A percentile compares a stretch with the other conserved stretches of the same genome.
Conservation (phyloP, 371 early-diverging fungal species). For the Dipsacomyces acuminosporus region DNA sequence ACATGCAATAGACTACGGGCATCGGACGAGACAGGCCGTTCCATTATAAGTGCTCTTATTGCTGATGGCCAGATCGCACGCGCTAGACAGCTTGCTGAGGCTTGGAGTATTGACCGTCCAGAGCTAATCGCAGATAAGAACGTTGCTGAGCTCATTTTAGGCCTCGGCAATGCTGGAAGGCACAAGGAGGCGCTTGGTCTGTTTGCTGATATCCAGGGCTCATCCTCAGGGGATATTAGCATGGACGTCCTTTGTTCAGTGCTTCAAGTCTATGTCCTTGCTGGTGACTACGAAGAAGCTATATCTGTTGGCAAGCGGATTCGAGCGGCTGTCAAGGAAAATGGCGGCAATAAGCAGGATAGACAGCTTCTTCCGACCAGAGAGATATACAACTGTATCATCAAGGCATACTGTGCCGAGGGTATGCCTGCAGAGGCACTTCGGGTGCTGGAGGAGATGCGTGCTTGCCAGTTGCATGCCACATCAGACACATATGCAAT, state of each 20-base stretch:
- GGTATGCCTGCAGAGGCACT: slow-evolving; percentile 25
- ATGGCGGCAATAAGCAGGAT: background rate
- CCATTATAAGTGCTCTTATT: slow-evolving; percentile 19
- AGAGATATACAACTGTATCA: slow-evolving; percentile 23
- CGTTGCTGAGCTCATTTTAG: slow-evolving; percentile 21
- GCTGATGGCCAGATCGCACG: slow-evolving; percentile 17
- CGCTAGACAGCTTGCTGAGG: slow-evolving; percentile 25
- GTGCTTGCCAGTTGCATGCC: slow-evolving; percentile 23
- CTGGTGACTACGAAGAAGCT: slow-evolving; percentile 34
- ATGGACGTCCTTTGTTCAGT: slow-evolving; percentile 27
- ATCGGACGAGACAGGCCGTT: slow-evolving; percentile 18
- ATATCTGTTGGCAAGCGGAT: slow-evolving; percentile 37
- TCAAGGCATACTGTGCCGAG: slow-evolving; percentile 33
- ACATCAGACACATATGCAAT: slow-evolving; percentile 29
- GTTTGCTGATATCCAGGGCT: slow-evolving; percentile 23
- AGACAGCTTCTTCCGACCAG: slow-evolving; percentile 6
- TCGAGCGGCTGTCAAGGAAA: slow-evolving; percentile 17
- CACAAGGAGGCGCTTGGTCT: slow-evolving; percentile 25
- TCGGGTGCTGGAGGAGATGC: slow-evolving; percentile 41
- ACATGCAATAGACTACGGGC: background rate
- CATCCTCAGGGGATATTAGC: slow-evolving; percentile 10
- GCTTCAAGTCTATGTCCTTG: slow-evolving; percentile 31
- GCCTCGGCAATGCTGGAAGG: slow-evolving; percentile 8
- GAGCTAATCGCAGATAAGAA: slow-evolving; percentile 14
- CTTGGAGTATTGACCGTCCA: slow-evolving; percentile 18